Evolutionary conservation across 2,329 filamentous ascomycete species (phyloP), one percentile per base, ranked within the genome.

Genomic region (Tolypocladium ophioglossoides): DNA sequence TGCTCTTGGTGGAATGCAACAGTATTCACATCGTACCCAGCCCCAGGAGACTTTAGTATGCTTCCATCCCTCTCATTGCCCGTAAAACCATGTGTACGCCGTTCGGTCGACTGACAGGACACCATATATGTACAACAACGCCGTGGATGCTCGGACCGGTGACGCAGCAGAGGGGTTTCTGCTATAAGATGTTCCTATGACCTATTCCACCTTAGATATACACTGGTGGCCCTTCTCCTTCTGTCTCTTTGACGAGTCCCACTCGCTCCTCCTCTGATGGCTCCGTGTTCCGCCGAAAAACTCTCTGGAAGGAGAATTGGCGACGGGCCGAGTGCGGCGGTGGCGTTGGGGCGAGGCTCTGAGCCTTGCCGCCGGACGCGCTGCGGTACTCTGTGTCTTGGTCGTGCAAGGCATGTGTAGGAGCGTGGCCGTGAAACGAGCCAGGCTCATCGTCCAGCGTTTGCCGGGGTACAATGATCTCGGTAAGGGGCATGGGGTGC

Each of bases 261-360:
- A 92, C 70, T 20, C 82, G 77, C 70, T 95, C 91, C 71, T 96
- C 91, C 66, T 95, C 91, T 0, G 87, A 91, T 2, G 81, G 81
- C 47, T 75, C 75, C 37, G 63, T 58, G 22, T 64, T 64, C 38
- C 67, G 67, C 53, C 66, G 62, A 69, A 96, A 94, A 52, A 96
- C 83, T 60, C 87, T 90, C 59, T 91, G 86, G 76, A 97, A 97
- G 20, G 89, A 95, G 72, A 97, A 99, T 66, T 96, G 89, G 56
- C 92, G 80, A 59, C 76, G 80, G 12, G 86, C 82, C 34, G 74
- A 74, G 53, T 79, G 81, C 4, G 78, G 83, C 5, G 84, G 84
- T 1, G 85, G 84, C 4, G 80, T 78, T 0, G 85, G 85, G 1
- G 83, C 63, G 8, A 70, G 58, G 61, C 66, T 70, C 57, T 69